phyloP scores from a whole-genome alignment of 768 basidiomycete genomes.

The Pisolithus marmoratus region DNA sequence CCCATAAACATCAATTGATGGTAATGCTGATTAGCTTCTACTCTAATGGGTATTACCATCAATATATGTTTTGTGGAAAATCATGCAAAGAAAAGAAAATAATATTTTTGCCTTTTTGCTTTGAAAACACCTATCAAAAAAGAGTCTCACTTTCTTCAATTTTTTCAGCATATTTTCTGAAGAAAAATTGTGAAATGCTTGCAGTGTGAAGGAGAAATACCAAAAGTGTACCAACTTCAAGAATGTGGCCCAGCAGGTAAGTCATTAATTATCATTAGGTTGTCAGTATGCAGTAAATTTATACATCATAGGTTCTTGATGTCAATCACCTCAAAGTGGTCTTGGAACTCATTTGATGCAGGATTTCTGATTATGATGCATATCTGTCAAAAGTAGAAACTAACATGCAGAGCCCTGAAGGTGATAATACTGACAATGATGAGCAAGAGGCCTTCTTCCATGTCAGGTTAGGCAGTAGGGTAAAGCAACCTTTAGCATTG shows the following conservation, averaged over 20 bases:
- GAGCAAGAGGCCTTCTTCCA: not conserved
- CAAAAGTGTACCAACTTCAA: constrained; percentile 30
- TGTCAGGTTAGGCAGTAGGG: not conserved
- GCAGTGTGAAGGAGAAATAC: constrained; percentile 16
- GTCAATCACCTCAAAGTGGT: not conserved
- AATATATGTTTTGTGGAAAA: too few species aligned
- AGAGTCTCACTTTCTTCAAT: too few species aligned
- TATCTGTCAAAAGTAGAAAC: not conserved
- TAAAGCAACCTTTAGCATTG: not conserved
- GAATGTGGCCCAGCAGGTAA: constrained; percentile 28
- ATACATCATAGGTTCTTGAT: not conserved
- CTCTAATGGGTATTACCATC: too few species aligned
- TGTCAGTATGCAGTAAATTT: not conserved
- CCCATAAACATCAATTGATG: too few species aligned
- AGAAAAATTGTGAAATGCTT: too few species aligned
- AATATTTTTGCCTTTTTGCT: too few species aligned
- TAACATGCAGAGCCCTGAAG: not conserved
- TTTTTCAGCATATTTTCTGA: too few species aligned
- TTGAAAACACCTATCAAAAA: too few species aligned
- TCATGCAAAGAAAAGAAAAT: too few species aligned
- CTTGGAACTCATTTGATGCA: not conserved
- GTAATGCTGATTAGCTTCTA: too few species aligned
- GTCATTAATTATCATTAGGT: constrained; percentile 7
- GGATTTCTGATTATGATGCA: not conserved
- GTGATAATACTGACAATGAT: not conserved